phyloP scores from a whole-genome alignment of 192 early-diverging fungal genomes.

The Phycomyces blakesleeanus region DNA sequence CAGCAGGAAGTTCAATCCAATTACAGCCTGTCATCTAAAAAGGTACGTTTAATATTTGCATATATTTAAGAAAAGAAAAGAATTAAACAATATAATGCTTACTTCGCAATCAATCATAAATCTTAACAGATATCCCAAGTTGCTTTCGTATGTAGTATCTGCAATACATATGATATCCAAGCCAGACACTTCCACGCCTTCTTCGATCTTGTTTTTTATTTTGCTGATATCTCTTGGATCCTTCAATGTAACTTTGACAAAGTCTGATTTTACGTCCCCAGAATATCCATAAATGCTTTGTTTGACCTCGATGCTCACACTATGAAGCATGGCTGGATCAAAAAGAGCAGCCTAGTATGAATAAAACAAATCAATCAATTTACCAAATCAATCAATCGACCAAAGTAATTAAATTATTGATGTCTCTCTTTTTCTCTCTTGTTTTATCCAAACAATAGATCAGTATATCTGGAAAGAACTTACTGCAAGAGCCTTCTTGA shows the following conservation, averaged over 20 bases:
- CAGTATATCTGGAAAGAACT: constrained; percentile 10
- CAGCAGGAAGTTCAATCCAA: constrained; percentile 87
- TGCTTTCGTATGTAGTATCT: constrained; percentile 79
- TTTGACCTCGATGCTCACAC: constrained; percentile 70
- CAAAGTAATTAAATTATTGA: no score
- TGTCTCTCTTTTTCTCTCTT: neutral
- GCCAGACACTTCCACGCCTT: constrained; percentile 55
- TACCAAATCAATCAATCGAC: no score
- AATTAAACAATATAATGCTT: neutral
- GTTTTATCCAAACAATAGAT: neutral
- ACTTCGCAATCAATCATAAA: constrained; percentile 95
- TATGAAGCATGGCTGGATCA: constrained; percentile 39
- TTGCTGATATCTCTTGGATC: constrained; percentile 46
- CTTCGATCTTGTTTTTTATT: constrained; percentile 39
- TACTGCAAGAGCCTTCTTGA: constrained; percentile 55
- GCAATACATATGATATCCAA: constrained; percentile 40
- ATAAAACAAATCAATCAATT: constrained; percentile 14
- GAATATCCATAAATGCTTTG: constrained; percentile 87
- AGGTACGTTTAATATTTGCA: neutral
- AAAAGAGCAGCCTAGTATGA: neutral
- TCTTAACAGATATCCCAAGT: constrained; percentile 78
- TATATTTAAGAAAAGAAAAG: neutral
- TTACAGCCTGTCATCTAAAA: constrained; percentile 71
- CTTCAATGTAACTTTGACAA: constrained; percentile 69
- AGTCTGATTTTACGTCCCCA: constrained; percentile 74